A percentile compares a stretch with the other conserved stretches of the same genome.
Evolutionary conservation across 2,329 filamentous ascomycete species (phyloP).

Genomic region (Penicillium sp.): DNA sequence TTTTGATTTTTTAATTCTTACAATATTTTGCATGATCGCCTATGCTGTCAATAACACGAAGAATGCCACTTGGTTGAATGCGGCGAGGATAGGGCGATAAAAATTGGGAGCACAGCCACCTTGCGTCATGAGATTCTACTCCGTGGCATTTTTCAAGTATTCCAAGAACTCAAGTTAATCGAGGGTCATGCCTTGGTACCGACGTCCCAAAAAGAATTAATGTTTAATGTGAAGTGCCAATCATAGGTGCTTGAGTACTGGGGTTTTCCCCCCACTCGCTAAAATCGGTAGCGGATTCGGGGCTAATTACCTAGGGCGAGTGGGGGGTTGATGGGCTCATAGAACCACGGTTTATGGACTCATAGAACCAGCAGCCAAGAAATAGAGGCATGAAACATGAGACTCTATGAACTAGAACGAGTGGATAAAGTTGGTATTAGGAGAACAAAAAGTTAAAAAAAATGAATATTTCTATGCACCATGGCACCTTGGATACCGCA

Average conservation of each 20-base stretch:
- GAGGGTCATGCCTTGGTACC: background rate
- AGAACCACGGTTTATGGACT: too few species aligned
- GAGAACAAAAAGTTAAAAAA: background rate
- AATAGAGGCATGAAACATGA: too few species aligned
- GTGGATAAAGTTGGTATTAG: too few species aligned
- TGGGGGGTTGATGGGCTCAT: background rate
- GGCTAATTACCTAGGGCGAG: background rate
- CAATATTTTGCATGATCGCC: background rate
- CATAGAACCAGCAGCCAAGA: too few species aligned
- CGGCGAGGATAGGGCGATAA: background rate
- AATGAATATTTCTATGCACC: background rate
- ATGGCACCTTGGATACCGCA: background rate
- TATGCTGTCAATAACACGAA: background rate
- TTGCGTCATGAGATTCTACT: slow-evolving; percentile 13
- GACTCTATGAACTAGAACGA: too few species aligned
- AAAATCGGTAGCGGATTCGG: background rate
- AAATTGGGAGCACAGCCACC: slow-evolving; percentile 18
- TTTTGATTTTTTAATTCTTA: background rate
- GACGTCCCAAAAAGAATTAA: background rate
- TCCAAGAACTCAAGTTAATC: background rate
- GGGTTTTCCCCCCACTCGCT: background rate
- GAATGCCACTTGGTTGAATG: slow-evolving; percentile 13
- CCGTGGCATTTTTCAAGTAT: background rate
- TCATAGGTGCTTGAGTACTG: background rate
- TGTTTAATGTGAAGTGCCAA: background rate